Evolutionary conservation across 345 rosid genomes (phyloP).

Genomic region (Eucalyptus melliodora): DNA sequence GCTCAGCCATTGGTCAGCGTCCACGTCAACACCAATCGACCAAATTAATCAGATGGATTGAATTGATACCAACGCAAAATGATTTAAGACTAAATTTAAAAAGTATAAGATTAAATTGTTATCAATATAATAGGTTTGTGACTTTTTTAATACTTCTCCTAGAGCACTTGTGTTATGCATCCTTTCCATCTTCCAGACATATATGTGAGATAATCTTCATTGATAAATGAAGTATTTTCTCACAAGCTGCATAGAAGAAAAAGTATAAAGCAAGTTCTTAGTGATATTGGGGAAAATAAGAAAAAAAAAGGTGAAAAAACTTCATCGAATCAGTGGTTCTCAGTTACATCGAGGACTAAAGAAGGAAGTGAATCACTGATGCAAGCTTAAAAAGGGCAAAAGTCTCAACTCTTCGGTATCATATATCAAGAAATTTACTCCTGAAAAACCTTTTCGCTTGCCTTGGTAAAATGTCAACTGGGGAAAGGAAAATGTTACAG

Average conservation of each 20-base stretch:
- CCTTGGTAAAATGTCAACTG: neutral
- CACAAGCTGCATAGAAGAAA: neutral
- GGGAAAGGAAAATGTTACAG: neutral
- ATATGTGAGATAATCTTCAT: neutral
- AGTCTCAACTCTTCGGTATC: neutral
- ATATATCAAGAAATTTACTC: neutral
- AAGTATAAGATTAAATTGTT: too few species aligned
- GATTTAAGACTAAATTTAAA: too few species aligned
- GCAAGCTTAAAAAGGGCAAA: neutral
- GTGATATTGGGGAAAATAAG: neutral
- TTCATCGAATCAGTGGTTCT: neutral
- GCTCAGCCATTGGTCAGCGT: rapidly evolving
- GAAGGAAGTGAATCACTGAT: neutral
- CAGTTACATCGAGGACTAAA: neutral
- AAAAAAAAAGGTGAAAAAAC: neutral
- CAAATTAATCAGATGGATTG: too few species aligned
- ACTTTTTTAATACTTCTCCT: too few species aligned
- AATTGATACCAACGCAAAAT: too few species aligned
- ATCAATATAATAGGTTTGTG: rapidly evolving
- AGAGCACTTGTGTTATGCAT: neutral
- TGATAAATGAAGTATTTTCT: neutral
- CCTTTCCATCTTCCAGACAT: neutral
- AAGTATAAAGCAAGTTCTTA: neutral
- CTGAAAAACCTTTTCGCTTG: neutral
- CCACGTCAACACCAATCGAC: too few species aligned